phyloP scores from a whole-genome alignment of 148 eudicot genomes.

The Camellia japonica region DNA sequence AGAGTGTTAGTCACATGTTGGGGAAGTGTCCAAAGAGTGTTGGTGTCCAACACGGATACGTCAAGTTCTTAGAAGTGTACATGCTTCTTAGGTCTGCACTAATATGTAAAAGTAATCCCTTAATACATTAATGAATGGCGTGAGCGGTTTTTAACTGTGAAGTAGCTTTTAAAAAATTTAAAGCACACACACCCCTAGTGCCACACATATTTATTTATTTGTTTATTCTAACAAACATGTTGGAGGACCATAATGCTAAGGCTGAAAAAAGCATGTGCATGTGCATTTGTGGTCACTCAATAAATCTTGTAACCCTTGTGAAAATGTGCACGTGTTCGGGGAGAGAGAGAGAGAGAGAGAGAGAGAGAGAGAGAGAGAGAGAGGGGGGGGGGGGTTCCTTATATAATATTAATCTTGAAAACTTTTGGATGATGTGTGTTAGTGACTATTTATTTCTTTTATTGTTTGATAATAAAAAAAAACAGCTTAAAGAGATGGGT shows the following conservation, averaged over 20 bases:
- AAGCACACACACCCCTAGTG: too few species aligned
- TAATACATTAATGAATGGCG: background rate
- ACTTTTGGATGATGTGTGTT: background rate
- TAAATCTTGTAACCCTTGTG: too few species aligned
- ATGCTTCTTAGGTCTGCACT: background rate
- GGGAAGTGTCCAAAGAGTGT: too few species aligned
- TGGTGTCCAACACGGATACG: too few species aligned
- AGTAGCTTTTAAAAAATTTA: background rate
- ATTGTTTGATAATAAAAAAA: constrained; percentile 5
- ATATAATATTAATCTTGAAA: background rate
- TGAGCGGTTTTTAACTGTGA: background rate
- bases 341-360: too few species aligned
- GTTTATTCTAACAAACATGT: background rate
- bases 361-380: too few species aligned
- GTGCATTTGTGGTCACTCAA: background rate
- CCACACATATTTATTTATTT: background rate
- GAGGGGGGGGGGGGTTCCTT: too few species aligned
- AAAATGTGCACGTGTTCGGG: too few species aligned
- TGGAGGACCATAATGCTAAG: background rate
- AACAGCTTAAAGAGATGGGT: constrained; percentile 90
- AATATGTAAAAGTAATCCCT: background rate
- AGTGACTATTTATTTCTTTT: background rate
- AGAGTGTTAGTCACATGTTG: too few species aligned
- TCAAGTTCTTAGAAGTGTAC: too few species aligned
- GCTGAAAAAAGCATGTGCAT: background rate